Evolutionary conservation across 2,329 filamentous ascomycete species (phyloP).

Genomic region (Fusarium ramigenum): DNA sequence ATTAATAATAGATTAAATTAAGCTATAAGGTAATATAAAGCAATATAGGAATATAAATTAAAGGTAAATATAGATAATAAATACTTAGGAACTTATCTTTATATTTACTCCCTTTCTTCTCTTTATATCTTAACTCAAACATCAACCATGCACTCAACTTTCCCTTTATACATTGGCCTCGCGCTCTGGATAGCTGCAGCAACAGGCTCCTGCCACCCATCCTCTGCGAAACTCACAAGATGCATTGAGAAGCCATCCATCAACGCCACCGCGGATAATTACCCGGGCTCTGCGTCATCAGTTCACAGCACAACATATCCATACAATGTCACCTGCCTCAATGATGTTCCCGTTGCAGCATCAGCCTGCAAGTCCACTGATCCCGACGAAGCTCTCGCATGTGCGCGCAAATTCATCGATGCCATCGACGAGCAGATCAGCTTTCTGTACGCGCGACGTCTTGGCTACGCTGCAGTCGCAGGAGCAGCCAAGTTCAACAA

Average conservation of each 20-base stretch:
- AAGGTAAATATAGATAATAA: too few species aligned
- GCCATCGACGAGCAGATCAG: constrained; percentile 30
- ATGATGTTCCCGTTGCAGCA: constrained; percentile 9
- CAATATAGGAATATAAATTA: too few species aligned
- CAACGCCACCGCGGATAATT: background rate
- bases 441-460: constrained; percentile 23
- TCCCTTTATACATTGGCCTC: background rate
- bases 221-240: background rate
- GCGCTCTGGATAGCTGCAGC: background rate
- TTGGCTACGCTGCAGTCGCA: constrained; percentile 28
- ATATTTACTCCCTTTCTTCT: background rate
- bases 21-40: too few species aligned
- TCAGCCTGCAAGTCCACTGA: background rate
- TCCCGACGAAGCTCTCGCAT: background rate
- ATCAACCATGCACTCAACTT: background rate
- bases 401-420: constrained; percentile 30
- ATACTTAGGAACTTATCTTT: too few species aligned
- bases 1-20: too few species aligned
- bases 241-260: background rate
- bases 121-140: too few species aligned
- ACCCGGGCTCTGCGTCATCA: background rate
- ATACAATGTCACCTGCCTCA: constrained; percentile 45
- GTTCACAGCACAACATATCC: background rate
- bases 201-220: background rate
- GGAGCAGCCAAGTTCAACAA: constrained; percentile 15